phyloP scores from a whole-genome alignment of 192 early-diverging fungal species.

The Dimargaris cristalligena region DNA sequence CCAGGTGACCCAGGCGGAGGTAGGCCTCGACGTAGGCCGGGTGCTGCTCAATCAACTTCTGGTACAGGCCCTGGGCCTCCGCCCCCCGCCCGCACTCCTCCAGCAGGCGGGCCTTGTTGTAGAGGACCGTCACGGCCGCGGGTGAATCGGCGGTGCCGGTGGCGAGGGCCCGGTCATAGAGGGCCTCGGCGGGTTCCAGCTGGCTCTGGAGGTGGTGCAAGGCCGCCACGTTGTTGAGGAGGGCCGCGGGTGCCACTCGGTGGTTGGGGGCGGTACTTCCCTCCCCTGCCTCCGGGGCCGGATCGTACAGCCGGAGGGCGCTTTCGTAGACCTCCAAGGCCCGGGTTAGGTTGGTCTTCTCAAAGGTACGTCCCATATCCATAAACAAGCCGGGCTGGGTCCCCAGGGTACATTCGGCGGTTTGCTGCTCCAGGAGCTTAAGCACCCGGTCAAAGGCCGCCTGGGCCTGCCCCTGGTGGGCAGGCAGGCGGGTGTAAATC shows the following conservation, averaged over 20 bases:
- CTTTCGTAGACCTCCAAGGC: conserved; percentile 28
- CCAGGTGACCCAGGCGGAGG: conserved; percentile 59
- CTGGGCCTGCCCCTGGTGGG: conserved; percentile 45
- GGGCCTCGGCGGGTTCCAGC: conserved; percentile 12
- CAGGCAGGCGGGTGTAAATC: conserved; percentile 39
- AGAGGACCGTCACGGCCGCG: conserved; percentile 34
- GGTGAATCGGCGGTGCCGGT: conserved; percentile 8
- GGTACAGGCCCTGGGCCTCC: conserved; percentile 49
- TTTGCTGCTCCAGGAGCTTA: conserved; percentile 32
- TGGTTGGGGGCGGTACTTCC: conserved; percentile 13
- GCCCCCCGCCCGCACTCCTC: conserved; percentile 34
- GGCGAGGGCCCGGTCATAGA: conserved; percentile 9
- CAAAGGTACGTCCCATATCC: conserved; percentile 46
- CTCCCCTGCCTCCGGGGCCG: conserved; percentile 18
- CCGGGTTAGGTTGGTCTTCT: conserved; percentile 30
- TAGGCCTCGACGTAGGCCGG: conserved; percentile 65
- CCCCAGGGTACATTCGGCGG: conserved; percentile 27
- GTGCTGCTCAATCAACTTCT: conserved; percentile 36
- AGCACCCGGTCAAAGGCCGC: conserved; percentile 46
- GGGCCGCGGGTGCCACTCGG: conserved; percentile 20
- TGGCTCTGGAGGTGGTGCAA: conserved; percentile 46
- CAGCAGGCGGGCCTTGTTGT: conserved; percentile 61
- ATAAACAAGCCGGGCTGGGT: conserved; percentile 33
- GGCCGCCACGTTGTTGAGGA: conserved; percentile 81
- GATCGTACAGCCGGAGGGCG: conserved; percentile 21